A percentile compares a stretch with the other conserved stretches of the same genome.
Evolutionary conservation across 805 yeast species (phyloP).

Genomic region (Clavispora santaluciae): DNA sequence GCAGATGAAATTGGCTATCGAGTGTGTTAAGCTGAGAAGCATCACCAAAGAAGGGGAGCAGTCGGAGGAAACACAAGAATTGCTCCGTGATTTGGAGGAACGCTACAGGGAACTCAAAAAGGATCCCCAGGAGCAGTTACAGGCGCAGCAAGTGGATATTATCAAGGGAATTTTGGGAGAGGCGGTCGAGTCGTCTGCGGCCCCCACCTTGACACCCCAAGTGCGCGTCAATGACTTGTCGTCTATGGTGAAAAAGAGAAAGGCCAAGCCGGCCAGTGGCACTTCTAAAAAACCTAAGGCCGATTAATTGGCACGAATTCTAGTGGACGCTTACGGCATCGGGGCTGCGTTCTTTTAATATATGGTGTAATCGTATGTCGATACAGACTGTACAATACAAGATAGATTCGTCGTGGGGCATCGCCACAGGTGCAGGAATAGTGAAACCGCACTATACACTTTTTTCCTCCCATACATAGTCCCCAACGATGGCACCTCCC

Average conservation of each 20-base stretch:
- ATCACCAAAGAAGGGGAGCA: slow-evolving; percentile 37
- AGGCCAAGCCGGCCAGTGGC: slow-evolving; percentile 8
- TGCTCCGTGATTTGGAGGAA: slow-evolving; percentile 52
- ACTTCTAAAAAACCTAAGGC: slow-evolving; percentile 8
- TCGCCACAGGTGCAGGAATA: slow-evolving; percentile 1
- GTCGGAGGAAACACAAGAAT: slow-evolving; percentile 40
- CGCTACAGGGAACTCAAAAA: slow-evolving; percentile 51
- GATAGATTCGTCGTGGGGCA: neutral
- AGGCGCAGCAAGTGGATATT: slow-evolving; percentile 48
- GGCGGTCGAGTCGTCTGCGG: slow-evolving; percentile 16
- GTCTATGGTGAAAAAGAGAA: slow-evolving; percentile 53
- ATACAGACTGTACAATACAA: neutral
- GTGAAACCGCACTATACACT: neutral
- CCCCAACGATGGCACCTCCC: slow-evolving; percentile 8
- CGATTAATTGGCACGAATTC: neutral
- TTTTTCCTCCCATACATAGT: neutral
- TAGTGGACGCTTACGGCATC: too few relatives aligned
- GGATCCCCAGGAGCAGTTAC: slow-evolving; percentile 46
- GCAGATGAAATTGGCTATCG: slow-evolving; percentile 51
- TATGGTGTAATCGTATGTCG: too few relatives aligned
- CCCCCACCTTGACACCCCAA: neutral
- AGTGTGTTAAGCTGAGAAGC: slow-evolving; percentile 36
- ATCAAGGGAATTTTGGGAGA: slow-evolving; percentile 56
- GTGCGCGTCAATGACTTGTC: slow-evolving; percentile 55
- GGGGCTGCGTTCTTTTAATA: too few relatives aligned